These are phyloP conservation scores for Suhomyces vadensis DNA, from an alignment of 805 yeast genomes.

Conservation along the genomic window DNA sequence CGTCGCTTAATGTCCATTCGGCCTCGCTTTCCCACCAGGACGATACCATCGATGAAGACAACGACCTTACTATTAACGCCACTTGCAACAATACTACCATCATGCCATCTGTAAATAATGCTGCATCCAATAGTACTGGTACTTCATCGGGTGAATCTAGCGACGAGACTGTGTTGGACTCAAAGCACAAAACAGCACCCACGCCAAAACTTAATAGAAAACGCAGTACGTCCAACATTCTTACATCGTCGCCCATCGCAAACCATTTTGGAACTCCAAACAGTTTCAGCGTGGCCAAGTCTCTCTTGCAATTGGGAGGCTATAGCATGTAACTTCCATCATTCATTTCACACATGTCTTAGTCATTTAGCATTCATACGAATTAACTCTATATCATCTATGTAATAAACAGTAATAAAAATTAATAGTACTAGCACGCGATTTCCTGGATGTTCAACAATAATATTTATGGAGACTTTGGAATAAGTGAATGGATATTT, in stretches of 20 bases:
- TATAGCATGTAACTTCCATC: constrained; percentile 13
- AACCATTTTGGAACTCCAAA: constrained; percentile 45
- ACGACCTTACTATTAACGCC: constrained; percentile 22
- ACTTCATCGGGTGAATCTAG: neutral
- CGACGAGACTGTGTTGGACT: neutral
- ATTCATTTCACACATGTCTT: constrained; percentile 1
- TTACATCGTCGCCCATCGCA: constrained; percentile 36
- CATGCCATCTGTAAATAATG: neutral
- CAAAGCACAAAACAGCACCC: neutral
- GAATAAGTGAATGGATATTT: too few relatives aligned
- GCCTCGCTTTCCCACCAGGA: constrained; percentile 17
- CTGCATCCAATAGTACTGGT: neutral
- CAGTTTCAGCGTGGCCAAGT: constrained; percentile 46
- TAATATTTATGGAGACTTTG: too few relatives aligned
- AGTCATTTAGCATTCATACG: neutral
- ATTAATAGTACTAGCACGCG: too few relatives aligned
- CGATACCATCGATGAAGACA: constrained; percentile 24
- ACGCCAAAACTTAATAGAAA: constrained; percentile 5
- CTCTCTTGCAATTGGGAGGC: constrained; percentile 45
- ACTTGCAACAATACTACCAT: constrained; percentile 9
- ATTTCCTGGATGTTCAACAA: neutral
- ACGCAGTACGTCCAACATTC: constrained; percentile 13
- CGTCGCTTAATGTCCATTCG: constrained; percentile 13
- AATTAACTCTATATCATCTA: too few relatives aligned
- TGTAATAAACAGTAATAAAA: too few relatives aligned